Evolutionary conservation across 495 filamentous ascomycete species (phyloP).

Genomic region (Trichoderma asperelloides): DNA sequence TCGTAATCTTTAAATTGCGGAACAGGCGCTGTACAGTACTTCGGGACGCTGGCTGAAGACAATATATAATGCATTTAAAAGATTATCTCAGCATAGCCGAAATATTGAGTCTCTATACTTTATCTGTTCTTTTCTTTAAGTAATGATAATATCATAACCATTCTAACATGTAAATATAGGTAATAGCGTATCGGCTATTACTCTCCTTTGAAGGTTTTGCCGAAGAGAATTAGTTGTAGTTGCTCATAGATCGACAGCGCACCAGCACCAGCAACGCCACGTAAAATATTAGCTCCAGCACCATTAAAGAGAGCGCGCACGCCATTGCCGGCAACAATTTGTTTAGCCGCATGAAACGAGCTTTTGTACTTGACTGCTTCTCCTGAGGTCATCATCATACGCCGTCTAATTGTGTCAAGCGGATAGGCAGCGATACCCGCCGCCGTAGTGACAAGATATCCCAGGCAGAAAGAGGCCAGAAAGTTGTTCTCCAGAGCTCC

Average conservation of each 20-base stretch:
- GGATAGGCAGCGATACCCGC: constrained; percentile 99
- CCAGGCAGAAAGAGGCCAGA: constrained; percentile 95
- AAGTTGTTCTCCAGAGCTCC: constrained; percentile 94
- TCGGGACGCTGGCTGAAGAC: neutral
- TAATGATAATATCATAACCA: no score
- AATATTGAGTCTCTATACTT: neutral
- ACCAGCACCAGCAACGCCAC: constrained; percentile 99
- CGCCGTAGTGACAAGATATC: constrained; percentile 98
- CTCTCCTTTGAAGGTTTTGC: constrained; percentile 94
- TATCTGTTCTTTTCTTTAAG: neutral
- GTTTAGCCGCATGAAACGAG: constrained; percentile 84
- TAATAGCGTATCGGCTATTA: neutral
- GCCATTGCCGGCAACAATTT: constrained; percentile 96
- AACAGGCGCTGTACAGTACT: neutral
- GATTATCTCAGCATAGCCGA: no score
- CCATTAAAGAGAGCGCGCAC: constrained; percentile 98
- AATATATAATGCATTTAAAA: neutral
- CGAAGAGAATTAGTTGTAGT: constrained; percentile 96
- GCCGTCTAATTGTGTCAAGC: constrained; percentile 98
- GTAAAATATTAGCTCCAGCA: constrained; percentile 99
- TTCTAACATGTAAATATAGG: neutral
- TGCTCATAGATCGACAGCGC: constrained; percentile 99
- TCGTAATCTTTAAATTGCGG: constrained; percentile 13
- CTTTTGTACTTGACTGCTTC: constrained; percentile 99
- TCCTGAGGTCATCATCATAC: constrained; percentile 99